These are phyloP conservation scores for Saururus chinensis DNA, from an alignment of 164 flowering plant species.

Conservation along the genomic window DNA sequence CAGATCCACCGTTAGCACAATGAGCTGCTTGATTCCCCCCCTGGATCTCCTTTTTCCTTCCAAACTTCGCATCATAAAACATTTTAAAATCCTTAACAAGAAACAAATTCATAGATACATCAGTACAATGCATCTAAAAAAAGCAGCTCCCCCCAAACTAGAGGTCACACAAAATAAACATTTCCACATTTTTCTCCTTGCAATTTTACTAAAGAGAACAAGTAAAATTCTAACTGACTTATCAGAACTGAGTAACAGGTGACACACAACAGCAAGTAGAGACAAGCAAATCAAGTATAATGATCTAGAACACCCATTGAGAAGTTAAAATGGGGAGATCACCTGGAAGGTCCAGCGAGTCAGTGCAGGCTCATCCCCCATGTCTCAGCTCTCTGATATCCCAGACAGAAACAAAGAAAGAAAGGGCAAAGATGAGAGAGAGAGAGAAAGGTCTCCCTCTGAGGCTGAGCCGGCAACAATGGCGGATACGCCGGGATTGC, in stretches of 20 bases:
- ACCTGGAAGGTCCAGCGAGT: conserved; percentile 91
- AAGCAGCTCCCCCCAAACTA: too few species aligned
- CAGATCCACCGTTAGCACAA: conserved; percentile 10
- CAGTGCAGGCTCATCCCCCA: conserved; percentile 56
- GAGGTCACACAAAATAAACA: too few species aligned
- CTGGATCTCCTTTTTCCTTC: conserved; percentile 50
- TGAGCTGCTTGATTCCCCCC: conserved; percentile 12
- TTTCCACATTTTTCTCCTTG: too few species aligned
- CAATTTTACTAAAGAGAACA: too few species aligned
- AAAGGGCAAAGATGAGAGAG: neutral
- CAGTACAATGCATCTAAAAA: neutral
- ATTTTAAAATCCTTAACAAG: conserved; percentile 62
- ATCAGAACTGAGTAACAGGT: too few species aligned
- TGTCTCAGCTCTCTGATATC: conserved; percentile 5
- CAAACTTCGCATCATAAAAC: conserved; percentile 89
- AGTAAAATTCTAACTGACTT: too few species aligned
- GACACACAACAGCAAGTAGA: too few species aligned
- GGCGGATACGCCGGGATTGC: neutral
- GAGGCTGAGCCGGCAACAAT: neutral
- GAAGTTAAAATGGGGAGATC: neutral
- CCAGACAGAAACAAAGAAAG: neutral
- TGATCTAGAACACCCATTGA: too few species aligned
- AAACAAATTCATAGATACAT: neutral
- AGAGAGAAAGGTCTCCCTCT: neutral
- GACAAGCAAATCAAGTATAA: neutral